Conservation (phyloP, 345 rosid genomes). For the Melaleuca quinquenervia region DNA sequence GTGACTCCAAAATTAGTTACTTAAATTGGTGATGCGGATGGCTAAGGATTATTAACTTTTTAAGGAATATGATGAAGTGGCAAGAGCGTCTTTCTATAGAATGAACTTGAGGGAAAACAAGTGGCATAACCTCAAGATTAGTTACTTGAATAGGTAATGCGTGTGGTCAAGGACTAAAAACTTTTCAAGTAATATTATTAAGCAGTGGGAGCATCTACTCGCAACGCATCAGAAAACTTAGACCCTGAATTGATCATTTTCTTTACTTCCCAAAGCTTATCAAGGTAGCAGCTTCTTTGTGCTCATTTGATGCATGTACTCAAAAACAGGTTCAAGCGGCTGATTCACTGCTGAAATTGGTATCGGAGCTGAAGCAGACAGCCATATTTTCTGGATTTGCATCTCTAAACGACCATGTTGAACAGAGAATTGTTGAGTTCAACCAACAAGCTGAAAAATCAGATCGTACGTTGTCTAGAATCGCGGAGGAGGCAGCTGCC, state of each 20-base stretch:
- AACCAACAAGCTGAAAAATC: conserved; percentile 54
- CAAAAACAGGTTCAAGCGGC: conserved; percentile 71
- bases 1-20: not conserved
- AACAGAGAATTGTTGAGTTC: conserved; percentile 61
- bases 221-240: not conserved
- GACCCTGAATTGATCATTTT: not conserved
- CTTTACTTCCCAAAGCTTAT: not conserved
- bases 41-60: not conserved
- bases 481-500: conserved; percentile 81
- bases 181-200: not conserved
- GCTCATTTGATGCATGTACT: not conserved
- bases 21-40: not conserved
- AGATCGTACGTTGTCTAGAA: conserved; percentile 48
- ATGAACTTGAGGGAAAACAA: not conserved
- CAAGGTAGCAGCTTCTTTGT: not conserved
- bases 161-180: not conserved
- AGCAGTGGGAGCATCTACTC: not conserved
- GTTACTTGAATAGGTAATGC: not conserved
- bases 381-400: conserved; percentile 89
- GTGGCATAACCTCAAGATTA: not conserved
- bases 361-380: conserved; percentile 80
- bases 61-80: not conserved
- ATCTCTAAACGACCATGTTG: conserved; percentile 82
- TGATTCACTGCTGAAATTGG: conserved; percentile 76
- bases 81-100: not conserved